phyloP scores from a whole-genome alignment of 2,329 filamentous ascomycete genomes.

The Fusarium solani-melongenae region DNA sequence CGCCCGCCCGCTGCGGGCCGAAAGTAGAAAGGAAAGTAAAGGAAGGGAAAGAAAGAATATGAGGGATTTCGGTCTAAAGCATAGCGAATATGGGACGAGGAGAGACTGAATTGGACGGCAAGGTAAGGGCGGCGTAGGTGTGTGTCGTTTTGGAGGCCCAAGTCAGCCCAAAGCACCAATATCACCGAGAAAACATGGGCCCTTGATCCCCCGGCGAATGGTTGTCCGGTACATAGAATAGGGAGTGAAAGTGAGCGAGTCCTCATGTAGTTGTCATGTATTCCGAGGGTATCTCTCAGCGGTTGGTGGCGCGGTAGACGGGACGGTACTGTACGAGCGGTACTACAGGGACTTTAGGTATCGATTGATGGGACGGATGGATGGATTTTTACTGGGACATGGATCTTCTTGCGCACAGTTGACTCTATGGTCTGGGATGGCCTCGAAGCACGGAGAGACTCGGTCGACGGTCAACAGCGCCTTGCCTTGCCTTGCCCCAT shows the following conservation, averaged over 20 bases:
- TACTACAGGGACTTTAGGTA: conserved; percentile 11
- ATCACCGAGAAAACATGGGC: conserved; percentile 29
- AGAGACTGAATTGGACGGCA: conserved; percentile 6
- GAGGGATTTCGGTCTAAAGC: conserved; percentile 32
- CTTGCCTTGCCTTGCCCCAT: conserved; percentile 8
- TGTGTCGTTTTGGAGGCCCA: conserved; percentile 7
- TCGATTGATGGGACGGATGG: background rate
- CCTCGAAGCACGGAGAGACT: conserved; percentile 1
- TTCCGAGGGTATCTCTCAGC: conserved; percentile 8
- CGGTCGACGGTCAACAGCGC: background rate
- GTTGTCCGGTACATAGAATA: background rate
- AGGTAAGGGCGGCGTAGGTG: conserved; percentile 16
- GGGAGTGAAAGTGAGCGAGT: background rate
- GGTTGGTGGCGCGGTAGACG: background rate
- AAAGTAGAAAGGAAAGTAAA: background rate
- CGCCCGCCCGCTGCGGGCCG: conserved; percentile 3
- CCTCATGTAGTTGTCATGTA: conserved; percentile 27
- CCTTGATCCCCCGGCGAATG: background rate
- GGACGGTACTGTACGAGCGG: conserved; percentile 16
- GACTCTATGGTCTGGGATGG: background rate
- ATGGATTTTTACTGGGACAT: background rate
- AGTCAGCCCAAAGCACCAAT: conserved; percentile 3
- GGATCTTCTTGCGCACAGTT: background rate
- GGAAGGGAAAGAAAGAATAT: background rate
- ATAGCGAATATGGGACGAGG: conserved; percentile 3